Evolutionary conservation across 2,329 filamentous ascomycete species (phyloP).

Genomic region (Sporothrix schenckii): DNA sequence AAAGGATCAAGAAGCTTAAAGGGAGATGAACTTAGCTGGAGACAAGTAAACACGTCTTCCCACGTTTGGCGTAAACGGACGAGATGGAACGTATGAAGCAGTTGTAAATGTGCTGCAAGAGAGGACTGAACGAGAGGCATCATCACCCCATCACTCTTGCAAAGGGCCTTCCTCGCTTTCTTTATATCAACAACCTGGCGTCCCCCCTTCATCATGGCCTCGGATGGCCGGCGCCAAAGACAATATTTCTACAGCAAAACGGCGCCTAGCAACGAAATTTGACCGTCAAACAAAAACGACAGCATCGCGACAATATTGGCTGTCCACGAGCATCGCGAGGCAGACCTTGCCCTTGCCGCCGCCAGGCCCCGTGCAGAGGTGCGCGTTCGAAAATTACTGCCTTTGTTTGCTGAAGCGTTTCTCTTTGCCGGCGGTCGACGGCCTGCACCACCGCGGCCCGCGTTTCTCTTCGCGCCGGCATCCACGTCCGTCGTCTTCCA

Average conservation of each 20-base stretch:
- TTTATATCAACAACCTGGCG: background rate
- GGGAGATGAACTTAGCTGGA: background rate
- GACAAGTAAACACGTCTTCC: background rate
- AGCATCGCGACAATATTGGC: slow-evolving; percentile 19
- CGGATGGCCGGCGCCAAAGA: slow-evolving; percentile 8
- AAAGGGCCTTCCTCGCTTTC: background rate
- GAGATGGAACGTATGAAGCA: no score
- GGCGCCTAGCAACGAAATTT: background rate
- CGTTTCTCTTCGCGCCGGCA: slow-evolving; percentile 27
- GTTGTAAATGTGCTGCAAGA: no score
- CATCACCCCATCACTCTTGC: no score
- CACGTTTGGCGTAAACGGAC: background rate
- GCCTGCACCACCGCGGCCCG: background rate
- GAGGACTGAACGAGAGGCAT: no score
- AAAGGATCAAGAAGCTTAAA: background rate
- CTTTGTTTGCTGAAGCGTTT: no score
- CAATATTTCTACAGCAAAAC: background rate
- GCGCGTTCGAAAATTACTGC: slow-evolving; percentile 16
- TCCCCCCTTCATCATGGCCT: background rate
- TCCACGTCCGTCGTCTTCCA: background rate
- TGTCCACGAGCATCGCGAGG: background rate
- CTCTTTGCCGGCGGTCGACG: background rate
- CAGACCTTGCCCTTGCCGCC: background rate
- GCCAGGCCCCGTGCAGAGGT: background rate
- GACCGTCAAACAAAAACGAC: background rate